Conservation (phyloP, 495 filamentous ascomycete species). For the Friedmanniomyces endolithicus region DNA sequence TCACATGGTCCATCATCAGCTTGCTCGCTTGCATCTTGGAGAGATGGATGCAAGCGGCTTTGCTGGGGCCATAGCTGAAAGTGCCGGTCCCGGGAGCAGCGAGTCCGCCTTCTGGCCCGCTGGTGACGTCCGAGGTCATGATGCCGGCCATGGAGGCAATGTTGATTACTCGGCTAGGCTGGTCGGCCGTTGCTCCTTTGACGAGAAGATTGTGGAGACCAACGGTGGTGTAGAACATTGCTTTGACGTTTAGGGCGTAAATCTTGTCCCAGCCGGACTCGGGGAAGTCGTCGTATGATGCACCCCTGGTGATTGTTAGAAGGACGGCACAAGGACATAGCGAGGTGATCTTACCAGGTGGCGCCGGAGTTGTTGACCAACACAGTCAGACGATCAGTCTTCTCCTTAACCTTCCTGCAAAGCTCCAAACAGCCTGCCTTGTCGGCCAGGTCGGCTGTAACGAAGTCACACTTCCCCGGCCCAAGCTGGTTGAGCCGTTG, state of each 20-base stretch:
- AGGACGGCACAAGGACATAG: not conserved
- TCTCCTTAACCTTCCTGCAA: conserved; percentile 22
- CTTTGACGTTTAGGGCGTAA: conserved; percentile 29
- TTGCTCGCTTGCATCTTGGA: conserved; percentile 29
- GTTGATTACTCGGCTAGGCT: conserved; percentile 26
- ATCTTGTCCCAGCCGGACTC: conserved; percentile 30
- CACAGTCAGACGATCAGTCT: conserved; percentile 24
- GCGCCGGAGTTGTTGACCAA: conserved; percentile 28
- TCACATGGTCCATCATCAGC: conserved; percentile 28
- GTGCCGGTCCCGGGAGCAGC: conserved; percentile 24
- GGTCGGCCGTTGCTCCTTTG: conserved; percentile 26
- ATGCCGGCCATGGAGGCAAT: conserved; percentile 30
- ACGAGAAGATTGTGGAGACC: conserved; percentile 21
- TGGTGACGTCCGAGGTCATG: conserved; percentile 28
- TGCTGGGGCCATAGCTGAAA: conserved; percentile 28
- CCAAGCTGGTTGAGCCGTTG: conserved; percentile 25
- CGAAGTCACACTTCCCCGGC: conserved; percentile 25
- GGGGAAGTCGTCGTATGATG: conserved; percentile 28
- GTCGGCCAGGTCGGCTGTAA: conserved; percentile 27
- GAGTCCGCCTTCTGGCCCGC: conserved; percentile 24
- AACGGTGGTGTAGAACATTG: conserved; percentile 27
- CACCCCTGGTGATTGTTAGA: conserved; percentile 17
- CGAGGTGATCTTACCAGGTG: conserved; percentile 16
- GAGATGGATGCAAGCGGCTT: conserved; percentile 30
- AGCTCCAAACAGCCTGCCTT: conserved; percentile 23